Percentiles rank a stretch among this genome's conserved stretches.
Evolutionary conservation across 1,284 basidiomycete genomes (phyloP).

Genomic region (Sanghuangporus sanghuang): DNA sequence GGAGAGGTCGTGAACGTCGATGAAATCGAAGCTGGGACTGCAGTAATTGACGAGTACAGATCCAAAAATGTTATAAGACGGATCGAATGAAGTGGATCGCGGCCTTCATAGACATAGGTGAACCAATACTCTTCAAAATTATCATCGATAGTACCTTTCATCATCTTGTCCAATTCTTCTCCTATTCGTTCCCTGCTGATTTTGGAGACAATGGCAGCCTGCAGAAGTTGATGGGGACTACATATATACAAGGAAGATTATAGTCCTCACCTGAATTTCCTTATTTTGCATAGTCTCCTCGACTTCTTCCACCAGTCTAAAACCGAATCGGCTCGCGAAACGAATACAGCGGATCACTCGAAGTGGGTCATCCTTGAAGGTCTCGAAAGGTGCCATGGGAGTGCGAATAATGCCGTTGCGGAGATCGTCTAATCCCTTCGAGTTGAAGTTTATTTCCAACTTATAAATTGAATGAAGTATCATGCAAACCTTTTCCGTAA

Average conservation of each 20-base stretch:
- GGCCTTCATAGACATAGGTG: constrained; percentile 37
- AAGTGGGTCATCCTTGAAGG: constrained; percentile 93
- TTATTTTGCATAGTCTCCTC: constrained; percentile 59
- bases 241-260: not conserved
- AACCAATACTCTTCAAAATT: not conserved
- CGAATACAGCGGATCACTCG: constrained; percentile 87
- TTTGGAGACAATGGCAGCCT: constrained; percentile 73
- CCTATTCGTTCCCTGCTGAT: constrained; percentile 90
- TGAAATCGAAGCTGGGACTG: constrained; percentile 42
- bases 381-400: constrained; percentile 81
- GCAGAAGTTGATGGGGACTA: constrained; percentile 9
- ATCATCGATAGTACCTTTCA: constrained; percentile 53
- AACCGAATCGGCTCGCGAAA: constrained; percentile 89
- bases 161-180: constrained; percentile 87
- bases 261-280: constrained; percentile 58
- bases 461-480: not conserved
- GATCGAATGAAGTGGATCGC: constrained; percentile 71
- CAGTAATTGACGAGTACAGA: constrained; percentile 71
- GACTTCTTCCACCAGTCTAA: constrained; percentile 73
- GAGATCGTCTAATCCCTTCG: constrained; percentile 81
- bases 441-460: not conserved
- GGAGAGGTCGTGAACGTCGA: constrained; percentile 41
- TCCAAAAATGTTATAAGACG: constrained; percentile 65
- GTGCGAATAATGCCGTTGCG: constrained; percentile 81
- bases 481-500: constrained; percentile 63